Evolutionary conservation across 495 filamentous ascomycete species (phyloP), one percentile per base, ranked within the genome.

Genomic region (Penicillium cataractarum): DNA sequence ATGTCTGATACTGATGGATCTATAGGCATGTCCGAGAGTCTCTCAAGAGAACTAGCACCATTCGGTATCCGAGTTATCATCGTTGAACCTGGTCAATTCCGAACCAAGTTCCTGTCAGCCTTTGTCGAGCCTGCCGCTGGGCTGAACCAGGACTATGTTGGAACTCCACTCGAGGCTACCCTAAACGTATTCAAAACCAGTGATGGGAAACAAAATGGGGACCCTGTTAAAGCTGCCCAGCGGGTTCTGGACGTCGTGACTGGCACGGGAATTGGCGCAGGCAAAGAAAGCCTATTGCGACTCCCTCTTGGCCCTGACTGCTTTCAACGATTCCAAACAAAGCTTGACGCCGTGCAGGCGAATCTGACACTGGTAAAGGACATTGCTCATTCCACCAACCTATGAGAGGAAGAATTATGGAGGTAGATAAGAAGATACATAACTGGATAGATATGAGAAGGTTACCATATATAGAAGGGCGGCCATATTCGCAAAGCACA

Each of bases 21-120:
- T 44, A 6, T 26, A 70, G 70, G 72, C 58, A 61, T 81, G 73
- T 67, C 78, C 66, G 60, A 70, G 67, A 58, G 66, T 57, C 57
- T 81, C 46, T 40, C 72, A 42, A n/a, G 65, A 22, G 57, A 79
- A 61, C n/a, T 77, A 40, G 57, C 69, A 62, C 32, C 71, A 2
- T 62, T 84, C 24, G 64, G 65, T 3, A 70, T 78, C 27, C 57
- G 69, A 3, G 75, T 80, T 0, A 57, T 77, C 4, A 46, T 76
- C 1, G 70, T 78, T 29, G 78, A 79, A 39, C 78, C 78, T 7
- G 78, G 79, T 1, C 55, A 31, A 3, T 75, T 81, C 62, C 66
- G 76, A 2, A 79, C 79, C 8, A 67, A 67, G 2, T 64, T 71
- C 37, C 56, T 55, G 21, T 42, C 62, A 13, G 44, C 66, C 1